phyloP scores from a whole-genome alignment of 164 flowering plant species.

The Piper betle region DNA sequence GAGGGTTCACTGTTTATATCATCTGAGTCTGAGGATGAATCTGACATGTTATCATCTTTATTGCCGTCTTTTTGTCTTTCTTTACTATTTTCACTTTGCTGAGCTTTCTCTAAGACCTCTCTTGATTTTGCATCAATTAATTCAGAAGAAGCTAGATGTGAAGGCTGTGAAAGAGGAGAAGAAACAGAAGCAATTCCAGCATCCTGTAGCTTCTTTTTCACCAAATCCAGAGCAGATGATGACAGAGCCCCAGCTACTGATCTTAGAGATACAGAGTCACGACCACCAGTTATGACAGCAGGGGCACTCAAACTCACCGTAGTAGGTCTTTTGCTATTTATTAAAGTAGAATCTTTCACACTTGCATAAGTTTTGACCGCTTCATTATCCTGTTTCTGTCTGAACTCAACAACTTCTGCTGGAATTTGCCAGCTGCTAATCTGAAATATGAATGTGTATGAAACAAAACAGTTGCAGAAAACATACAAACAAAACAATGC shows the following conservation, averaged over 20 bases:
- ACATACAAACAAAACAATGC: background rate
- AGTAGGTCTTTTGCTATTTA: slow-evolving; percentile 39
- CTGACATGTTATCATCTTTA: slow-evolving; percentile 63
- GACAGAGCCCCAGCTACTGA: slow-evolving; percentile 30
- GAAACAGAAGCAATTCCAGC: slow-evolving; percentile 55
- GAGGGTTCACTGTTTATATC: slow-evolving; percentile 78
- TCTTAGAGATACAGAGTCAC: slow-evolving; percentile 67
- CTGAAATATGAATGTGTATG: slow-evolving; percentile 18
- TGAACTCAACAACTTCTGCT: slow-evolving; percentile 58
- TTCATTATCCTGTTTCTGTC: slow-evolving; percentile 53
- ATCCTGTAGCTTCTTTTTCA: slow-evolving; percentile 92
- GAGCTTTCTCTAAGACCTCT: slow-evolving; percentile 41
- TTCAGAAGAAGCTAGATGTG: slow-evolving; percentile 28
- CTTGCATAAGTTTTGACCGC: slow-evolving; percentile 22
- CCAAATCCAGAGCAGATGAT: slow-evolving; percentile 85
- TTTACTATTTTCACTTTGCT: slow-evolving; percentile 51
- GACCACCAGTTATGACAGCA: slow-evolving; percentile 71
- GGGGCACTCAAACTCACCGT: slow-evolving; percentile 57
- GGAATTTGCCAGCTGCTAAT: slow-evolving; percentile 98
- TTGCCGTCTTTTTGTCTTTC: slow-evolving; percentile 60
- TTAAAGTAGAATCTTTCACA: slow-evolving; percentile 21
- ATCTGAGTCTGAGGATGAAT: slow-evolving; percentile 92
- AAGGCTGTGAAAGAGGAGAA: slow-evolving; percentile 29
- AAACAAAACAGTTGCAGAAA: background rate
- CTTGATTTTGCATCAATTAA: slow-evolving; percentile 45